Conservation (phyloP, 2,329 filamentous ascomycete genomes). For the Venturia oleaginea region DNA sequence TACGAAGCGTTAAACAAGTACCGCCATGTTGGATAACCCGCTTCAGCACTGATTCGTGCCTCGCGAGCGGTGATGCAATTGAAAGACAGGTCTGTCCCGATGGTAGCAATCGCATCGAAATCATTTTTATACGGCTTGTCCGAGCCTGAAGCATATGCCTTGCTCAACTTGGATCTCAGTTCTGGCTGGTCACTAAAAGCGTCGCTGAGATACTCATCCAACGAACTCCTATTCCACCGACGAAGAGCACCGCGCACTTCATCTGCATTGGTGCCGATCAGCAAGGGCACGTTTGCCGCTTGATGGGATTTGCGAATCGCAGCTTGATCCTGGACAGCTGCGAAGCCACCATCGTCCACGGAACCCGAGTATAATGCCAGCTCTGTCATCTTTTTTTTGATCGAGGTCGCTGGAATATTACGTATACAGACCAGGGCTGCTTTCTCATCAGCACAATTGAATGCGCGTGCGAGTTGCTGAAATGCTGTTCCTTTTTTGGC, state of each 20-base stretch:
- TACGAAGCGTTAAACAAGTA: slow-evolving; percentile 31
- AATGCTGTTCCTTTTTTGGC: slow-evolving; percentile 1
- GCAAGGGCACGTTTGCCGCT: slow-evolving; percentile 2
- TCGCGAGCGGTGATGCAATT: slow-evolving; percentile 8
- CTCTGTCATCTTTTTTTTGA: background rate
- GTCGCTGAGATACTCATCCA: background rate
- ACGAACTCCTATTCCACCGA: background rate
- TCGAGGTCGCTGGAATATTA: background rate
- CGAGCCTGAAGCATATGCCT: background rate
- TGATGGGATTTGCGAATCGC: background rate
- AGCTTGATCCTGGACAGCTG: slow-evolving; percentile 1
- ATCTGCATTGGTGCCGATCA: slow-evolving; percentile 11
- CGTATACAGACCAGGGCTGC: slow-evolving; percentile 1
- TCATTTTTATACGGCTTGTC: background rate
- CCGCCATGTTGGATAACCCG: slow-evolving; percentile 23
- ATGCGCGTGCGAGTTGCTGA: background rate
- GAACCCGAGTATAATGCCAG: slow-evolving; percentile 4
- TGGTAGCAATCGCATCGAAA: slow-evolving; percentile 21
- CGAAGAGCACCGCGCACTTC: slow-evolving; percentile 14
- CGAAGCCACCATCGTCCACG: background rate
- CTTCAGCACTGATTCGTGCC: background rate
- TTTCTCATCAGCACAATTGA: background rate
- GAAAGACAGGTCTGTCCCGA: slow-evolving; percentile 20
- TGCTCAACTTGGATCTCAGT: background rate
- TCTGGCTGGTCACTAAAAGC: background rate